Evolutionary conservation across 768 basidiomycete species (phyloP), one percentile per base, ranked within the genome.

Genomic region (Boletus rubroflammeus): DNA sequence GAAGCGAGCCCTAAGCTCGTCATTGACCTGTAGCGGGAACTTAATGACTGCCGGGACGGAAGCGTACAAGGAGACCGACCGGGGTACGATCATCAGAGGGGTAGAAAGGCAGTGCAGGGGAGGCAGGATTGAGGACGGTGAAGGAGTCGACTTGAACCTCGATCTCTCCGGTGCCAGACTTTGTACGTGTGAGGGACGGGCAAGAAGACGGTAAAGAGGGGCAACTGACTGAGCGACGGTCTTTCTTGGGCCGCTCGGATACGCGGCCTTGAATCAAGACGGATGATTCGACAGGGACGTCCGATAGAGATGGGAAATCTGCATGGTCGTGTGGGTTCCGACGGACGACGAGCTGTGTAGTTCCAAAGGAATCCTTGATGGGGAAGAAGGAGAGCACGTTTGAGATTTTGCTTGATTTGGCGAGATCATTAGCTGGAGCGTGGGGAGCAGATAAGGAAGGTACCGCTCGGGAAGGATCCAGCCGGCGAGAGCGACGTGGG

Each of bases 391-490:
- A 89, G 62, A 93, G 73, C 47, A 71, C 72, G 70, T 83, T 85
- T 51, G 76, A 77, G 17, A 85, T 77, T 70, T 86, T 86, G 31
- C 90, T 93, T 75, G 46, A 66, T 66, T 62, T 56, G 59, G 66
- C 63, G 63, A 62, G 66, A 38, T 32, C 64, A 63, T 78, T 61
- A 77, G 72, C 60, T 60, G 64, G 54, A 39, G 51, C 55, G 64
- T 65, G 68, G 70, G 66, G 67, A 60, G 47, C 31, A 28, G 52
- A 55, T 35, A 52, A 47, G 67, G 61, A 39, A 75, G 80, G 72
- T 72, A 93, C 91, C 93, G 82, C 73, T 86, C 87, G 52, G 85
- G 81, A 61, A 88, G 83, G 54, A 96, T 75, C 86, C 88, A 91
- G 32, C 94, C 94, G 23, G 86, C 77, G 34, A 98, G 75, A 54